Conservation (phyloP, 495 filamentous ascomycete species). For the Podospora appendiculata region DNA sequence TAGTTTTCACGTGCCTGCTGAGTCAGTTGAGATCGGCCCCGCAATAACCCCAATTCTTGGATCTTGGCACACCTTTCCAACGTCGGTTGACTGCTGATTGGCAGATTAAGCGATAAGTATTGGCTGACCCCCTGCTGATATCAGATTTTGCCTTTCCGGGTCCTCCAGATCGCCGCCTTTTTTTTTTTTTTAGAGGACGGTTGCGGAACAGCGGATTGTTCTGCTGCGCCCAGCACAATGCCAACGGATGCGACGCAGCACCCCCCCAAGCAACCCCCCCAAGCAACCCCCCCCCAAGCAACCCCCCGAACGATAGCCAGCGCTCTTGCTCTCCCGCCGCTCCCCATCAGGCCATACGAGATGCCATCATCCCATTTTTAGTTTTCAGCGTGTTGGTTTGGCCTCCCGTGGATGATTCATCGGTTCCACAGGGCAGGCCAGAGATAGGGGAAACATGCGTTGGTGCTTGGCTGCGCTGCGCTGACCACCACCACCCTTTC, state of each 20-base stretch:
- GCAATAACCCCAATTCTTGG: conserved; percentile 4
- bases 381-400: not conserved
- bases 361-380: not conserved
- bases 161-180: not conserved
- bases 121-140: conserved; percentile 10
- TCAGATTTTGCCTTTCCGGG: conserved; percentile 10
- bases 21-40: conserved; percentile 12
- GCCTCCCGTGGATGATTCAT: not conserved
- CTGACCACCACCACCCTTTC: not conserved
- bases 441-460: not conserved
- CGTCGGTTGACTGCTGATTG: conserved; percentile 20
- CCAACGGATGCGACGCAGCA: no score
- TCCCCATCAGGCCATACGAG: not conserved
- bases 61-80: conserved; percentile 12
- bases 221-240: no score
- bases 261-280: no score
- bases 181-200: not conserved
- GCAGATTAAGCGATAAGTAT: conserved; percentile 4
- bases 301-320: no score
- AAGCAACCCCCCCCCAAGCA: no score
- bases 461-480: not conserved
- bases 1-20: conserved; percentile 5
- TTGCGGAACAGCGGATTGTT: not conserved
- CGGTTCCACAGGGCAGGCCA: not conserved
- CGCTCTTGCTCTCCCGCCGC: no score